Evolutionary conservation across 495 filamentous ascomycete species (phyloP).

Genomic region (Aspergillus nidulans): DNA sequence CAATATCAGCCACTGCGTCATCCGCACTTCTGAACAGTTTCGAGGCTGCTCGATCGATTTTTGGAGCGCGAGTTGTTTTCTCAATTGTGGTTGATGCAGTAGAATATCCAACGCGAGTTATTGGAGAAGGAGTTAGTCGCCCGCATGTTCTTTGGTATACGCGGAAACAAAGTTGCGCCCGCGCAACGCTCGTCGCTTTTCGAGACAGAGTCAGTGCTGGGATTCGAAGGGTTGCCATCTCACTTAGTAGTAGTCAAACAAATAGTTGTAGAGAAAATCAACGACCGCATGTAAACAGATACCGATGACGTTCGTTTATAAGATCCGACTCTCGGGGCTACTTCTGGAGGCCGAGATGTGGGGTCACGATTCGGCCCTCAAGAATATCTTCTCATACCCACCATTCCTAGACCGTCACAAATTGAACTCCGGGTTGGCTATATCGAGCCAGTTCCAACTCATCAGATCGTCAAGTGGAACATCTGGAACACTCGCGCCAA

Average conservation of each 20-base stretch:
- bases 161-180: slow-evolving; percentile 23
- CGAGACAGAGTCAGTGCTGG: slow-evolving; percentile 27
- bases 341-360: slow-evolving; percentile 36
- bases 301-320: slow-evolving; percentile 8
- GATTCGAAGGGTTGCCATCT: slow-evolving; percentile 30
- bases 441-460: slow-evolving; percentile 57
- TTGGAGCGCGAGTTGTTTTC: slow-evolving; percentile 20
- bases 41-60: slow-evolving; percentile 35
- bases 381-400: neutral
- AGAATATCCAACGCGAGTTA: slow-evolving; percentile 20
- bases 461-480: slow-evolving; percentile 53
- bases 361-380: neutral
- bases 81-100: slow-evolving; percentile 22
- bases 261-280: neutral
- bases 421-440: slow-evolving; percentile 46
- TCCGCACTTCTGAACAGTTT: slow-evolving; percentile 73
- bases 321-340: slow-evolving; percentile 33
- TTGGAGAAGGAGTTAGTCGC: slow-evolving; percentile 12
- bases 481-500: slow-evolving; percentile 49
- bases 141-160: slow-evolving; percentile 17
- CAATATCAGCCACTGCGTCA: slow-evolving; percentile 69
- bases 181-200: slow-evolving; percentile 22
- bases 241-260: neutral
- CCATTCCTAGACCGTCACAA: slow-evolving; percentile 14
- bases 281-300: neutral